Evolutionary conservation across 2,329 filamentous ascomycete species (phyloP).

Genomic region (Microdochium bolleyi): DNA sequence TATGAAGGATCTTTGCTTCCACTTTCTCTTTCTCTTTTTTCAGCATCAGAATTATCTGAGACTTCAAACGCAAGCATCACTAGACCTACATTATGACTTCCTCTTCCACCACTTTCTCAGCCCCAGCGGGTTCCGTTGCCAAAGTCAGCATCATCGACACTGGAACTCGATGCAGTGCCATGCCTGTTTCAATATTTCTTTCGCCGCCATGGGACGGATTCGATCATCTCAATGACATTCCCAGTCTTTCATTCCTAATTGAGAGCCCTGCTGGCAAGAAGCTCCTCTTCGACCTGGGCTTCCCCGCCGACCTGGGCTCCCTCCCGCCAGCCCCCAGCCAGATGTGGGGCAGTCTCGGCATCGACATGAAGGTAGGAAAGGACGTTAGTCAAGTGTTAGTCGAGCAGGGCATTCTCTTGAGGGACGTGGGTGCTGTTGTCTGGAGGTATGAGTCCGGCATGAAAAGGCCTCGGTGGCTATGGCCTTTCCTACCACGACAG

Average conservation of each 20-base stretch:
- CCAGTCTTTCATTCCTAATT: slow-evolving; percentile 12
- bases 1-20: too few species aligned
- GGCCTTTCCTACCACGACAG: too few species aligned
- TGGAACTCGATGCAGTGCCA: not conserved
- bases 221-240: not conserved
- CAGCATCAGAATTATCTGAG: too few species aligned
- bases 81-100: not conserved
- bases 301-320: slow-evolving; percentile 33
- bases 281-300: slow-evolving; percentile 37
- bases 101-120: not conserved
- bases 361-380: slow-evolving; percentile 1
- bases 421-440: not conserved
- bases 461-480: too few species aligned
- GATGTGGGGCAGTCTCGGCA: slow-evolving; percentile 22
- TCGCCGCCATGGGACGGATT: not conserved
- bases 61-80: too few species aligned
- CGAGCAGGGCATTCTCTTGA: not conserved
- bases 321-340: slow-evolving; percentile 19
- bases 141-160: slow-evolving; percentile 5
- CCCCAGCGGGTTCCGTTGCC: not conserved
- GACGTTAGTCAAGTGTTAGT: not conserved
- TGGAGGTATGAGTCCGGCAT: too few species aligned
- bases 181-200: not conserved
- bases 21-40: too few species aligned
- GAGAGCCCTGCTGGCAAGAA: slow-evolving; percentile 23